Conservation (phyloP, 345 rosid species). For the Pistacia vera region DNA sequence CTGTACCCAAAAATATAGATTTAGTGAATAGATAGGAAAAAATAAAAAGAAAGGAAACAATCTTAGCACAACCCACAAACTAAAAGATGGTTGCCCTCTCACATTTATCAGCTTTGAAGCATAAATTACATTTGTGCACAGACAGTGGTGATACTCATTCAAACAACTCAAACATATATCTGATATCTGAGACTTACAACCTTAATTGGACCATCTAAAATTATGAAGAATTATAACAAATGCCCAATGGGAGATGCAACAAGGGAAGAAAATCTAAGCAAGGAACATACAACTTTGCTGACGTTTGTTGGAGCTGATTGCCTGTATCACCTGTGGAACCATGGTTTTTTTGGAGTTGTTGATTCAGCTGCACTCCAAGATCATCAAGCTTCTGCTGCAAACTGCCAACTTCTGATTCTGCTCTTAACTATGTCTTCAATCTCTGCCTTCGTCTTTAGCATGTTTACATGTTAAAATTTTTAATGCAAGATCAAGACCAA, state of each 20-base stretch:
- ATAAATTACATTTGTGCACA: background rate
- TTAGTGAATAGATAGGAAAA: background rate
- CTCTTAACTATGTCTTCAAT: constrained; percentile 62
- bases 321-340: constrained; percentile 40
- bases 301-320: constrained; percentile 29
- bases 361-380: constrained; percentile 52
- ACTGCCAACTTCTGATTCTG: constrained; percentile 62
- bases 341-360: constrained; percentile 40
- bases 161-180: background rate
- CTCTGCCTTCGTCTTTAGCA: constrained; percentile 60
- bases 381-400: constrained; percentile 66
- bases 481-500: constrained; percentile 20
- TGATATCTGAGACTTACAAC: background rate
- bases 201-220: background rate
- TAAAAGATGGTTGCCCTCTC: background rate
- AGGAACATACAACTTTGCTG: constrained; percentile 47
- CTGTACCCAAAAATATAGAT: constrained; percentile 37
- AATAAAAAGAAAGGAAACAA: constrained; percentile 8
- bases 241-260: background rate
- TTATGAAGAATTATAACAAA: background rate
- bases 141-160: background rate
- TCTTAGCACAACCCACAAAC: background rate
- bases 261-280: constrained; percentile 6
- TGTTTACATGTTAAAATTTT: constrained; percentile 25
- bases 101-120: constrained; percentile 2